These are phyloP conservation scores for Phytophthora ohioensis DNA, from an alignment of 352 stramenopile genomes.

Conservation along the genomic window DNA sequence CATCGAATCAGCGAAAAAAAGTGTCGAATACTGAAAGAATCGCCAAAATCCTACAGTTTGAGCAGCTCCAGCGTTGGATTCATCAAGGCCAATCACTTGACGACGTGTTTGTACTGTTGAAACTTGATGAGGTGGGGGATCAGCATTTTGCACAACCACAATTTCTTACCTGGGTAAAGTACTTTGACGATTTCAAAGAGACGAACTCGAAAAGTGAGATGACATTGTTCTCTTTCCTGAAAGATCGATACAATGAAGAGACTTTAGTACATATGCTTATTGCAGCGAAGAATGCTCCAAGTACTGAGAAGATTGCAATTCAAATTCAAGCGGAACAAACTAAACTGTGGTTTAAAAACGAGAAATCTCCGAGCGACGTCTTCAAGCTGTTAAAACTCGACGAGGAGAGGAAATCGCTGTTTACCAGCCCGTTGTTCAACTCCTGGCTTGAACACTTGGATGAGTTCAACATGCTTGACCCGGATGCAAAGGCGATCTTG, in stretches of 20 bases:
- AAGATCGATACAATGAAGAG: constrained; percentile 2
- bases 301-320: constrained; percentile 9
- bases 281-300: constrained; percentile 15
- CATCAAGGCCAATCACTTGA: background rate
- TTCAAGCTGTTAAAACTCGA: constrained; percentile 17
- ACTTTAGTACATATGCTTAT: constrained; percentile 11
- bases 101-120: constrained; percentile 6
- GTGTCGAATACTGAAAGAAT: background rate
- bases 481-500: background rate
- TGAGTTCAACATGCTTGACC: constrained; percentile 1
- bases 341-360: constrained; percentile 1
- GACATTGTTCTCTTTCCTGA: constrained; percentile 7
- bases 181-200: constrained; percentile 14
- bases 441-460: constrained; percentile 12
- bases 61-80: constrained; percentile 23
- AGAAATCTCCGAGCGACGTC: background rate
- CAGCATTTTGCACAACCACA: constrained; percentile 11
- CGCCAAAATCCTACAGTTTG: constrained; percentile 15
- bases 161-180: constrained; percentile 18
- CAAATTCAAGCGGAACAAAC: constrained; percentile 18
- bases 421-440: constrained; percentile 9
- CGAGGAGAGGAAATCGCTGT: background rate
- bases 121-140: constrained; percentile 15
- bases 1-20: constrained; percentile 17
- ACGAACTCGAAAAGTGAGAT: background rate